A percentile compares a stretch with the other conserved stretches of the same genome.
Conservation (phyloP, 2,329 filamentous ascomycete species). For the Nothophaeocryptopus gaeumannii region DNA sequence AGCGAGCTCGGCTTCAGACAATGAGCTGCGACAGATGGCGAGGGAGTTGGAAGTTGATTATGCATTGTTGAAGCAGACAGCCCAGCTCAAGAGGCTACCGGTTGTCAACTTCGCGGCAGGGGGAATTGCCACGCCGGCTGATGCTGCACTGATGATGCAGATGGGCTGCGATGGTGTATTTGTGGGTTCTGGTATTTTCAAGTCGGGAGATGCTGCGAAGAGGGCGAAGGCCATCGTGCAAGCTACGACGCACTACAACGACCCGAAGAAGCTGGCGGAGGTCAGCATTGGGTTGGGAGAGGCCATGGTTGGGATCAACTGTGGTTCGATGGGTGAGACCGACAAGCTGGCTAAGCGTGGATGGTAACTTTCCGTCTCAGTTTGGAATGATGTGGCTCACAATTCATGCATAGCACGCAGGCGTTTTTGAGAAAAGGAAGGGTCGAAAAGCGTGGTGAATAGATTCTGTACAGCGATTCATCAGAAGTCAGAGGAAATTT, state of each 20-base stretch:
- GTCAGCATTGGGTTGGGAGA: slow-evolving; percentile 88
- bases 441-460: too few relatives aligned
- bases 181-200: slow-evolving; percentile 96
- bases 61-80: slow-evolving; percentile 78
- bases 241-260: slow-evolving; percentile 85
- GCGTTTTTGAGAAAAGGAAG: too few relatives aligned
- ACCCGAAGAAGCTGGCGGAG: slow-evolving; percentile 80
- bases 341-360: slow-evolving; percentile 84
- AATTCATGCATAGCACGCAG: slow-evolving; percentile 12
- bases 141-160: slow-evolving; percentile 99
- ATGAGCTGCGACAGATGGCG: slow-evolving; percentile 74
- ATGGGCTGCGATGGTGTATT: slow-evolving; percentile 97
- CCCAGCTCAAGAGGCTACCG: slow-evolving; percentile 79
- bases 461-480: too few relatives aligned
- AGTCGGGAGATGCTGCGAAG: slow-evolving; percentile 86
- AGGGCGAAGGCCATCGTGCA: slow-evolving; percentile 91
- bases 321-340: slow-evolving; percentile 68
- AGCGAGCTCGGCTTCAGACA: slow-evolving; percentile 64
- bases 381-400: not conserved
- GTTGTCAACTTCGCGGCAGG: slow-evolving; percentile 98
- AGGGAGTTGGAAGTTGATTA: slow-evolving; percentile 78
- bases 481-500: too few relatives aligned
- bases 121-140: slow-evolving; percentile 97
- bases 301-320: slow-evolving; percentile 96
- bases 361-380: slow-evolving; percentile 56